Percentiles rank a stretch among this genome's conserved stretches.
Conservation (phyloP, 2,329 filamentous ascomycete species). For the Penicillium palitans region DNA sequence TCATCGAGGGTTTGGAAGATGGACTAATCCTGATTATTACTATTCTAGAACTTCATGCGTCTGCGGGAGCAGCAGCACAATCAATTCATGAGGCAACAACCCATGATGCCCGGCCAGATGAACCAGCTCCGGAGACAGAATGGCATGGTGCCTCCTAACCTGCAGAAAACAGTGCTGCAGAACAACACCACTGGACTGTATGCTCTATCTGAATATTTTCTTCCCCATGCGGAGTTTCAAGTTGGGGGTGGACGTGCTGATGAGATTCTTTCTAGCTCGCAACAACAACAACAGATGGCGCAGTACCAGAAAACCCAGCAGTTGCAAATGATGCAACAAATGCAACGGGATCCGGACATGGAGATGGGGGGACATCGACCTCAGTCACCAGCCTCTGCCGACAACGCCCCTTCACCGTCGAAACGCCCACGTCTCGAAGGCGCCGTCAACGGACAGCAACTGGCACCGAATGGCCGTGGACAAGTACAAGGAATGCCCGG, state of each 20-base stretch:
- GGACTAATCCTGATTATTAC: slow-evolving; percentile 15
- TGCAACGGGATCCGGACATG: slow-evolving; percentile 85
- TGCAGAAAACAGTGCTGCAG: slow-evolving; percentile 74
- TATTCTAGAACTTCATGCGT: slow-evolving; percentile 61
- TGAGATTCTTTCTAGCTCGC: slow-evolving; percentile 48
- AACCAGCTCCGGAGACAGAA: slow-evolving; percentile 53
- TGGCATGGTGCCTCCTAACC: slow-evolving; percentile 42
- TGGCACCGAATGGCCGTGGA: slow-evolving; percentile 72
- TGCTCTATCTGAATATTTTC: slow-evolving; percentile 19
- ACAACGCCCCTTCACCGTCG: slow-evolving; percentile 88
- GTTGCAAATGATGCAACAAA: slow-evolving; percentile 68
- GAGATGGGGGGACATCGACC: slow-evolving; percentile 79
- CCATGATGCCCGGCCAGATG: slow-evolving; percentile 58
- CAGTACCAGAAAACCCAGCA: slow-evolving; percentile 63
- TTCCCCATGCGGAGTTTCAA: slow-evolving; percentile 3
- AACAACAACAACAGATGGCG: slow-evolving; percentile 63
- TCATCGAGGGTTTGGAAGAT: slow-evolving; percentile 6
- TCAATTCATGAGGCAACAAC: slow-evolving; percentile 72
- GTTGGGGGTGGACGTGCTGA: slow-evolving; percentile 22
- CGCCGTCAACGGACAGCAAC: slow-evolving; percentile 72
- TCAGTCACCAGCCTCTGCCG: slow-evolving; percentile 76
- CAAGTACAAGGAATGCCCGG: slow-evolving; percentile 70
- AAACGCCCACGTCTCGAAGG: slow-evolving; percentile 83
- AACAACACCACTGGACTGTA: slow-evolving; percentile 59
- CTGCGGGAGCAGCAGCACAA: slow-evolving; percentile 75